A percentile compares a stretch with the other conserved stretches of the same genome.
Evolutionary conservation across 495 filamentous ascomycete genomes (phyloP).

Genomic region (Neurospora africana): DNA sequence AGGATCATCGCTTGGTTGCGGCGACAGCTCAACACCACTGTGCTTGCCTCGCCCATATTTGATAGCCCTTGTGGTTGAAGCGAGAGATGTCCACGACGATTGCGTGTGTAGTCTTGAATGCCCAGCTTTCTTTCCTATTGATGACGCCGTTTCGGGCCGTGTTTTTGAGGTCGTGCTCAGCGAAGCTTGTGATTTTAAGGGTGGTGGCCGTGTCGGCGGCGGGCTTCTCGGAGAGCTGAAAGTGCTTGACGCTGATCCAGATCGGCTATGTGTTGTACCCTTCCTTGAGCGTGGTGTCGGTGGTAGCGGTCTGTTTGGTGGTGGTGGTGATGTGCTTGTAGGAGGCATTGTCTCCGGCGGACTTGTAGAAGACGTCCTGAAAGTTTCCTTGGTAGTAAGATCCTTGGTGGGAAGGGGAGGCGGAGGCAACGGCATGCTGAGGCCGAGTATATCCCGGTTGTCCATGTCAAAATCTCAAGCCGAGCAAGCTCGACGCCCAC

Average conservation of each 20-base stretch:
- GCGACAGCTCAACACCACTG: conserved; percentile 34
- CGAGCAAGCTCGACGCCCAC: conserved; percentile 11
- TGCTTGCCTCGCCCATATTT: conserved; percentile 38
- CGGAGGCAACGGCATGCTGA: conserved; percentile 15
- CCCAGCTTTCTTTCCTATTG: conserved; percentile 7
- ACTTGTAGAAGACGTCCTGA: conserved; percentile 1
- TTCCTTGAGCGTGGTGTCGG: conserved; percentile 14
- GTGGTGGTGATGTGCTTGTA: conserved; percentile 7
- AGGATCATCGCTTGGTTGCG: conserved; percentile 37
- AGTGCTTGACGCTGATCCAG: conserved; percentile 5
- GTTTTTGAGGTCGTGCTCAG: conserved; percentile 19
- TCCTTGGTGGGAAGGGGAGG: conserved; percentile 17
- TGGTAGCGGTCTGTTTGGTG: conserved; percentile 22
- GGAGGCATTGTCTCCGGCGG: background rate
- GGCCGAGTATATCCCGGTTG: conserved; percentile 4
- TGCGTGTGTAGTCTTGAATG: conserved; percentile 21
- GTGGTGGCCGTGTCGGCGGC: conserved; percentile 13
- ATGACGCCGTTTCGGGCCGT: conserved; percentile 17
- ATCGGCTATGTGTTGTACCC: background rate
- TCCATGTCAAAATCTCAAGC: background rate
- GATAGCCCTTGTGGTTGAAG: conserved; percentile 25
- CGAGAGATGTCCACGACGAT: conserved; percentile 26
- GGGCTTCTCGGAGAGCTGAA: conserved; percentile 5
- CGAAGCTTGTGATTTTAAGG: conserved; percentile 13
- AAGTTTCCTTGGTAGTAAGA: background rate